Conservation (phyloP, 2,329 filamentous ascomycete species). For the Blastomyces silverae region DNA sequence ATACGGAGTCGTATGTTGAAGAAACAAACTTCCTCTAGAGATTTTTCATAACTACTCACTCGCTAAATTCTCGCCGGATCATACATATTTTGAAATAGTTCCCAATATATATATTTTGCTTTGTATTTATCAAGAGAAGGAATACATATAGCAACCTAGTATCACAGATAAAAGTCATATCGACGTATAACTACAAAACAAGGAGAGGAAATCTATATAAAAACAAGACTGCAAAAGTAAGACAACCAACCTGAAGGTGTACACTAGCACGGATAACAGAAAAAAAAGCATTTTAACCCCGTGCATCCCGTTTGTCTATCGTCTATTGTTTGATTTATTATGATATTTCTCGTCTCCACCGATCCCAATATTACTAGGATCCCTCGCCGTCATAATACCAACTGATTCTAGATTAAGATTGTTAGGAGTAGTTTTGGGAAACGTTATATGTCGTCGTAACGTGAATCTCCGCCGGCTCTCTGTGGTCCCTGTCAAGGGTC, state of each 20-base stretch:
- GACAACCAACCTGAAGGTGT: not conserved
- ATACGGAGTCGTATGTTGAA: not conserved
- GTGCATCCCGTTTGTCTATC: not conserved
- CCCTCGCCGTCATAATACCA: not conserved
- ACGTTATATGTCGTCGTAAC: conserved; percentile 25
- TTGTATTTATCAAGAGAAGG: no score
- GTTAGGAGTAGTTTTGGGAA: not conserved
- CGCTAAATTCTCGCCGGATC: not conserved
- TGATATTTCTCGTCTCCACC: no score
- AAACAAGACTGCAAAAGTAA: not conserved
- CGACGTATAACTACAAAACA: not conserved
- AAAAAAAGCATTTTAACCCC: not conserved
- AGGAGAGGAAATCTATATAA: not conserved
- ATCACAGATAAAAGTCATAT: not conserved
- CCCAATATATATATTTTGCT: no score
- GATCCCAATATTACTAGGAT: not conserved
- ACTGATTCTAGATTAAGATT: not conserved
- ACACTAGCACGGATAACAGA: not conserved
- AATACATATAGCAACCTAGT: not conserved
- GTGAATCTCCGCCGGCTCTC: conserved; percentile 20
- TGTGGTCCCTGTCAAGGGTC: conserved; percentile 11
- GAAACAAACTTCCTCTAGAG: not conserved
- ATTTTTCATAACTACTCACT: not conserved
- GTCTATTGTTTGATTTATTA: not conserved
- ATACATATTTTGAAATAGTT: not conserved